Conservation (phyloP, 2,329 filamentous ascomycete genomes). For the Esteya vermicola region DNA sequence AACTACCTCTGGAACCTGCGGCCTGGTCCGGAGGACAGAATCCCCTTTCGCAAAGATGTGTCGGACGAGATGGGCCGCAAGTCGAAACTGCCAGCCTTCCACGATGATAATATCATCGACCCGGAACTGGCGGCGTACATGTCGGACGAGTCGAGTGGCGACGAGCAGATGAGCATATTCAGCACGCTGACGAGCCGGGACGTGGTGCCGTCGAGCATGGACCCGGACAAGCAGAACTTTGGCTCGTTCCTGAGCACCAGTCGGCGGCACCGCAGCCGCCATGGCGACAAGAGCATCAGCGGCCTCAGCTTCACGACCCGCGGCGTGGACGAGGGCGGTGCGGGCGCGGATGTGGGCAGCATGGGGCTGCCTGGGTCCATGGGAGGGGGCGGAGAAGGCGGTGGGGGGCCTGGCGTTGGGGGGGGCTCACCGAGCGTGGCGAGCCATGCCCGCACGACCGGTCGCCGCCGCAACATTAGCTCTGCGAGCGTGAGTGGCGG, state of each 20-base stretch:
- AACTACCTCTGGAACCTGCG: slow-evolving; percentile 69
- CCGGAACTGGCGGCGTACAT: slow-evolving; percentile 90
- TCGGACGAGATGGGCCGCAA: slow-evolving; percentile 53
- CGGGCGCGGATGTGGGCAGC: too few species aligned
- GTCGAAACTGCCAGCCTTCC: slow-evolving; percentile 72
- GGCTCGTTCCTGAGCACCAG: slow-evolving; percentile 57
- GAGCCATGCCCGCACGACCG: slow-evolving; percentile 40
- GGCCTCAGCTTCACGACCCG: slow-evolving; percentile 56
- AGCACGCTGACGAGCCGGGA: slow-evolving; percentile 56
- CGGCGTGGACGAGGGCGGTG: slow-evolving; percentile 53
- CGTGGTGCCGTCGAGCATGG: slow-evolving; percentile 48
- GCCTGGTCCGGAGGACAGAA: slow-evolving; percentile 58
- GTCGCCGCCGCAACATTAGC: slow-evolving; percentile 69
- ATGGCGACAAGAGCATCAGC: slow-evolving; percentile 60
- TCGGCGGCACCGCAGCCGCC: slow-evolving; percentile 58
- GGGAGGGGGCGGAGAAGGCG: too few species aligned
- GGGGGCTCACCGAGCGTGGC: slow-evolving; percentile 41
- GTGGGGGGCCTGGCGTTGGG: too few species aligned
- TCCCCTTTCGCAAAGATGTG: slow-evolving; percentile 67
- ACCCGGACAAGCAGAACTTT: slow-evolving; percentile 62
- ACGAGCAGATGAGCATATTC: slow-evolving; percentile 82
- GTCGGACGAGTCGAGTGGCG: slow-evolving; percentile 88
- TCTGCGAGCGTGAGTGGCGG: slow-evolving; percentile 52
- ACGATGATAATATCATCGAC: slow-evolving; percentile 97
- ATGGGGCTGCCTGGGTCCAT: too few species aligned